Base-by-base conservation (phyloP, 2,329 filamentous ascomycete species). In the Claviceps sp. region DNA sequence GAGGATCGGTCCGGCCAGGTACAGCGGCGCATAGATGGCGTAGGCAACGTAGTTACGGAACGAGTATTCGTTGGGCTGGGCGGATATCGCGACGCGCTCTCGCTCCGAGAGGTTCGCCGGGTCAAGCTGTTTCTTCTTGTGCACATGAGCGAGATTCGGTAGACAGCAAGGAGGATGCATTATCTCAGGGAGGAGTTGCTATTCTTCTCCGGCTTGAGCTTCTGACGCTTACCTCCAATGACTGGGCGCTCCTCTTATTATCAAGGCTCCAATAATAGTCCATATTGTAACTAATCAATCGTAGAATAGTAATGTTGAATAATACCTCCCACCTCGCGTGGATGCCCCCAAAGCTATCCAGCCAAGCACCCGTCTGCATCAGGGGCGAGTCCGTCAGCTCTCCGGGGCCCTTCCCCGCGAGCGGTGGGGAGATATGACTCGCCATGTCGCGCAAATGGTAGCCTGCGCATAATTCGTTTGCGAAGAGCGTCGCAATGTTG, bases 71-170 rank as follows among this genome's bases (percentile, higher is more conserved):
- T 71, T 66, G 0, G 78, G 66, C 46, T 80, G 77, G 4, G 90
- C 88, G 0, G 93, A 82, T 42, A 85, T 85, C 51, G 78, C 74
- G 53, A 97, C 79, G 17, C 93, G 86, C 61, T 98, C 91, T 59
- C 85, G 79, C 66, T 98, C 93, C 5, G 90, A 93, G 39, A 97
- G 79, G 60, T 85, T 81, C 51, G 88, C 75, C 44, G 87, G 86
- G 76, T 97, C 89, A 56, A 95, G 78, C 75, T 95, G 88, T 68
- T 94, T 95, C 87, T 97, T 97, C 90, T 97, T 93, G 69, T 72
- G 73, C 66, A 69, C 62, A 79, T 91, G 76, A 91, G 83, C 51
- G 51, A 61, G 44, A 55, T 29, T 29, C 8, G 39, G 50, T 20
- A 51, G 45, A 26, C 48, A 37, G 14, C 6, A 43, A 26, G 48